These are phyloP conservation scores for Herpetomonas samuelpessoai DNA, from an alignment of 208 protist genomes.

Conservation along the genomic window DNA sequence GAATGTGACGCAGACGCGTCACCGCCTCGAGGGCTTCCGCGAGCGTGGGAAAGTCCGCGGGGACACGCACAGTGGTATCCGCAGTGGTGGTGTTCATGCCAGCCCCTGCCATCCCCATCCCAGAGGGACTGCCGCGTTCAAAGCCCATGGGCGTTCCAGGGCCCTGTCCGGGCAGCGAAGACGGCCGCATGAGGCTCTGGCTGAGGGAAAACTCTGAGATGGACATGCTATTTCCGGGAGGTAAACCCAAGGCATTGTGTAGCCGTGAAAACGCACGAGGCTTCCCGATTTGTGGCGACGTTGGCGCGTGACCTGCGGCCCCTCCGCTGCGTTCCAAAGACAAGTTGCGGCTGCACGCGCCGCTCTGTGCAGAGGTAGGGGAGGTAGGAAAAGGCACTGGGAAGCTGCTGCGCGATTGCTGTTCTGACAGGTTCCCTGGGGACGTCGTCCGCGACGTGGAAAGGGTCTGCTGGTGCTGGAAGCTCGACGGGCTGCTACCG, in stretches of 20 bases:
- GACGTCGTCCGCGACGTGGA: slow-evolving; percentile 34
- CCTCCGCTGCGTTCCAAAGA: slow-evolving; percentile 3
- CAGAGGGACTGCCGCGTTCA: background rate
- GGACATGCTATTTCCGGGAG: slow-evolving; percentile 27
- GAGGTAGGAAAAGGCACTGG: slow-evolving; percentile 11
- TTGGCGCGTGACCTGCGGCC: background rate
- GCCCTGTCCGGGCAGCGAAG: slow-evolving; percentile 1
- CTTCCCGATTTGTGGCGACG: background rate
- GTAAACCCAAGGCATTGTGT: slow-evolving; percentile 20
- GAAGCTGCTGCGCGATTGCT: slow-evolving; percentile 22
- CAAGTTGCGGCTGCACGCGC: slow-evolving; percentile 9
- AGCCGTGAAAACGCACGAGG: slow-evolving; percentile 21
- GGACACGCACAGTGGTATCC: slow-evolving; percentile 47
- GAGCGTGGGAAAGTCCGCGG: slow-evolving; percentile 57
- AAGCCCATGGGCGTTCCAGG: background rate
- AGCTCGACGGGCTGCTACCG: slow-evolving; percentile 13
- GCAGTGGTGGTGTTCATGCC: slow-evolving; percentile 11
- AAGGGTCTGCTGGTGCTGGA: slow-evolving; percentile 34
- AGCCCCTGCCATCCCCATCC: background rate
- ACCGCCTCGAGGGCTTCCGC: slow-evolving; percentile 34
- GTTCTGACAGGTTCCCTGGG: slow-evolving; percentile 9
- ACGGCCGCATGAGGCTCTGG: slow-evolving; percentile 14
- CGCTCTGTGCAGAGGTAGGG: slow-evolving; percentile 2
- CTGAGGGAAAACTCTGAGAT: slow-evolving; percentile 38
- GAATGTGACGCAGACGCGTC: slow-evolving; percentile 45